phyloP scores from a whole-genome alignment of 768 basidiomycete genomes.

The Chalciporus chontae region DNA sequence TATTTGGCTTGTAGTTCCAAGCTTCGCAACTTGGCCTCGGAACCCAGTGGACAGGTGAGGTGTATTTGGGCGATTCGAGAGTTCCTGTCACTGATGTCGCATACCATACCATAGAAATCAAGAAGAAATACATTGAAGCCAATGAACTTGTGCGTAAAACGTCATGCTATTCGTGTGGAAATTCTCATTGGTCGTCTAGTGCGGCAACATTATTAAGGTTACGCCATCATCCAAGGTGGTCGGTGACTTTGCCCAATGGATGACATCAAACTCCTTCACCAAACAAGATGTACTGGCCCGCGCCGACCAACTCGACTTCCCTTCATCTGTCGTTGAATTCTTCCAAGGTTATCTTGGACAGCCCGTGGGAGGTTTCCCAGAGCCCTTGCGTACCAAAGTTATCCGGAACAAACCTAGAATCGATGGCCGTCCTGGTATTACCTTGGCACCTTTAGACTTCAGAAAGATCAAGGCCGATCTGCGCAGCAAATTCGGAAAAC shows the following conservation, averaged over 20 bases:
- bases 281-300: slow-evolving; percentile 83
- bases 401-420: slow-evolving; percentile 94
- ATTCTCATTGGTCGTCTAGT: slow-evolving; percentile 42
- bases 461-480: slow-evolving; percentile 94
- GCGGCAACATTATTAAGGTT: slow-evolving; percentile 98
- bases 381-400: slow-evolving; percentile 85
- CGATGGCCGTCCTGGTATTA: slow-evolving; percentile 87
- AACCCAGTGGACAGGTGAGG: slow-evolving; percentile 86
- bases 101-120: slow-evolving; percentile 66
- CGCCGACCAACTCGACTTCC: slow-evolving; percentile 94
- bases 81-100: slow-evolving; percentile 5
- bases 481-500: slow-evolving; percentile 90
- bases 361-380: slow-evolving; percentile 98
- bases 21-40: slow-evolving; percentile 95
- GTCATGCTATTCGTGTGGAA: neutral
- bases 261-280: slow-evolving; percentile 90
- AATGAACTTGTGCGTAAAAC: slow-evolving; percentile 76
- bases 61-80: slow-evolving; percentile 4
- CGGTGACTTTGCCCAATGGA: slow-evolving; percentile 99
- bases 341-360: slow-evolving; percentile 99
- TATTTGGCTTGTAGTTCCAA: slow-evolving; percentile 73
- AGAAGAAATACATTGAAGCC: slow-evolving; percentile 98
- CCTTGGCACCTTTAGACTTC: slow-evolving; percentile 88
- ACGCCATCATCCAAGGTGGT: slow-evolving; percentile 99
- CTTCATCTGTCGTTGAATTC: slow-evolving; percentile 94